A percentile compares a stretch with the other conserved stretches of the same genome.
These are phyloP conservation scores for Apophysomyces variabilis DNA, from an alignment of 371 early-diverging fungal species.

Conservation along the genomic window DNA sequence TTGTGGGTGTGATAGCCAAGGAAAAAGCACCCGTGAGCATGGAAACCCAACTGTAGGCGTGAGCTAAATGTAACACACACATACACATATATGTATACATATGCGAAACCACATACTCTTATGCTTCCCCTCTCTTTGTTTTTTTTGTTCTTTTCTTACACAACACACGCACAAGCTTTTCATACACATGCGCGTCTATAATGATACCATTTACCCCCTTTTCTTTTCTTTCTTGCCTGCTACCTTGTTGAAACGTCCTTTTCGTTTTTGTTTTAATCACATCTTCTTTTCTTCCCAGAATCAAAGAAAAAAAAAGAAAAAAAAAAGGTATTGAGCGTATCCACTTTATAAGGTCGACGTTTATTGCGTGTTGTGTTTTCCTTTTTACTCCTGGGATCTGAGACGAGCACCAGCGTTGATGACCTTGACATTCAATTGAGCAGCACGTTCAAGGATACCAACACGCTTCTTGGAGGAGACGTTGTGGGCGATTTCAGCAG, in stretches of 20 bases:
- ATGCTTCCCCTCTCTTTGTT: neutral
- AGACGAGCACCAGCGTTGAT: slow-evolving; percentile 96
- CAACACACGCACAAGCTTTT: neutral
- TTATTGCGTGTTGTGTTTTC: too few relatives aligned
- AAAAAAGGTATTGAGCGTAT: neutral
- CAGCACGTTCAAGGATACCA: slow-evolving; percentile 95
- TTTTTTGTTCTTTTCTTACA: neutral
- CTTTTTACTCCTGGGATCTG: slow-evolving; percentile 79
- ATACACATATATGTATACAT: too few relatives aligned
- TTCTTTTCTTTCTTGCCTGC: neutral
- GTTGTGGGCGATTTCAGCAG: slow-evolving; percentile 98
- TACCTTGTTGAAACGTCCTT: neutral
- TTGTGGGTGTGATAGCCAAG: neutral
- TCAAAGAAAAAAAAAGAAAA: neutral
- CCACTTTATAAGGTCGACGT: neutral
- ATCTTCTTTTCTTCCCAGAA: neutral
- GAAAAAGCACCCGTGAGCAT: neutral
- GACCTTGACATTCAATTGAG: slow-evolving; percentile 95
- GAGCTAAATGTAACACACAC: neutral
- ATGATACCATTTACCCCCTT: too few relatives aligned
- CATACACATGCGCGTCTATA: neutral
- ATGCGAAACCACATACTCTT: too few relatives aligned
- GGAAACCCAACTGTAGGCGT: neutral
- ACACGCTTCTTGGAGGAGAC: slow-evolving; percentile 97
- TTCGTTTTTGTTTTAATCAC: slow-evolving; percentile 5